Evolutionary conservation across 768 basidiomycete genomes (phyloP).

Genomic region (Pholiota conissans): DNA sequence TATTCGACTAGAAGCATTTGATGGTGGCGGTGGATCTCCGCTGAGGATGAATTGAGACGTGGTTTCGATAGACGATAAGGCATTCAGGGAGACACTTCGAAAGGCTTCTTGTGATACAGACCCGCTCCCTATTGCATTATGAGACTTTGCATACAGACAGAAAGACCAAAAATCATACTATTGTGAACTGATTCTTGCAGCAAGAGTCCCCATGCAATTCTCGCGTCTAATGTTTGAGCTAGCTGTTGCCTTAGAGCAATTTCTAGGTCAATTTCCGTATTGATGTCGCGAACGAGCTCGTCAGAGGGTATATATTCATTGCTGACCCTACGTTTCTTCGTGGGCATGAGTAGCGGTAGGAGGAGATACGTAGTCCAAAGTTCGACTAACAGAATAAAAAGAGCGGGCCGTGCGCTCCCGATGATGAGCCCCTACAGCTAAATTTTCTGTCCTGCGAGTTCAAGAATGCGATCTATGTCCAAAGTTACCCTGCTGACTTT

Average conservation of each 20-base stretch:
- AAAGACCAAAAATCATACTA: constrained; percentile 26
- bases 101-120: constrained; percentile 27
- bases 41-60: constrained; percentile 38
- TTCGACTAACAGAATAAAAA: too few species aligned
- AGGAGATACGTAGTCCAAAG: too few species aligned
- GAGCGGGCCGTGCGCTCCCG: too few species aligned
- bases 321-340: constrained; percentile 10
- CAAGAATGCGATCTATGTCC: too few species aligned
- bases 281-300: constrained; percentile 24
- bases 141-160: background rate
- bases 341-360: too few species aligned
- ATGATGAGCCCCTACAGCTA: too few species aligned
- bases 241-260: constrained; percentile 44
- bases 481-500: too few species aligned
- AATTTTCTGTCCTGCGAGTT: too few species aligned
- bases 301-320: background rate
- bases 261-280: constrained; percentile 45
- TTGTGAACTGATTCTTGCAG: constrained; percentile 38
- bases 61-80: constrained; percentile 38
- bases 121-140: constrained; percentile 9
- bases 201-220: constrained; percentile 49
- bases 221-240: constrained; percentile 38
- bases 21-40: constrained; percentile 27
- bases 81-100: constrained; percentile 41
- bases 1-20: constrained; percentile 8